These are phyloP conservation scores for Capronia coronata DNA, from an alignment of 2,329 filamentous ascomycete species.

Conservation along the genomic window DNA sequence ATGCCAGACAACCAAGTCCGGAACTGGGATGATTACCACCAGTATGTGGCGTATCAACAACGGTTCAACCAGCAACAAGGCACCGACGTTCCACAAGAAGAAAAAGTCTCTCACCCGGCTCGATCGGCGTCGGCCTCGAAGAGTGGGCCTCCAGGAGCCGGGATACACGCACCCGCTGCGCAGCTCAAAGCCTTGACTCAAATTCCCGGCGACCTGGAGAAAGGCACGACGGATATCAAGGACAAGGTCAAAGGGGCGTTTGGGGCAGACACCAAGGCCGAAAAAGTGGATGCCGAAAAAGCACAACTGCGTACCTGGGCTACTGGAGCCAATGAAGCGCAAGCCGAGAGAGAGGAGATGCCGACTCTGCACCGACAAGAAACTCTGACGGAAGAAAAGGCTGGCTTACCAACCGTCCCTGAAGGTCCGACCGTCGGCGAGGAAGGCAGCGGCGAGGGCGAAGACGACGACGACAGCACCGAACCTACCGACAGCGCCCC, in stretches of 20 bases:
- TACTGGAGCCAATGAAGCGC: slow-evolving; percentile 32
- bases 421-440: slow-evolving; percentile 29
- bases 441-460: slow-evolving; percentile 28
- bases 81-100: slow-evolving; percentile 33
- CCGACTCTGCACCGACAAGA: slow-evolving; percentile 23
- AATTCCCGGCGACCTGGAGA: slow-evolving; percentile 31
- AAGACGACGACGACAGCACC: slow-evolving; percentile 14
- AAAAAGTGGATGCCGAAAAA: slow-evolving; percentile 28
- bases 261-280: slow-evolving; percentile 17
- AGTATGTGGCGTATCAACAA: slow-evolving; percentile 69
- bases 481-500: slow-evolving; percentile 16
- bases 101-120: slow-evolving; percentile 34
- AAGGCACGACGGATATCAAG: slow-evolving; percentile 31
- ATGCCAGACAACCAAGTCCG: slow-evolving; percentile 94
- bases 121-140: slow-evolving; percentile 35
- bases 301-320: slow-evolving; percentile 35
- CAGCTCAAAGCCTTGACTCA: slow-evolving; percentile 28
- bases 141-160: slow-evolving; percentile 37
- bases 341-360: slow-evolving; percentile 33
- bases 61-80: slow-evolving; percentile 66
- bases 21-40: slow-evolving; percentile 88
- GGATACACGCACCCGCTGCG: slow-evolving; percentile 31
- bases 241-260: slow-evolving; percentile 29
- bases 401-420: slow-evolving; percentile 19
- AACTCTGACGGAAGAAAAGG: slow-evolving; percentile 25